A percentile compares a stretch with the other conserved stretches of the same genome.
Conservation (phyloP, 192 early-diverging fungal genomes). For the Coemansia furcata region DNA sequence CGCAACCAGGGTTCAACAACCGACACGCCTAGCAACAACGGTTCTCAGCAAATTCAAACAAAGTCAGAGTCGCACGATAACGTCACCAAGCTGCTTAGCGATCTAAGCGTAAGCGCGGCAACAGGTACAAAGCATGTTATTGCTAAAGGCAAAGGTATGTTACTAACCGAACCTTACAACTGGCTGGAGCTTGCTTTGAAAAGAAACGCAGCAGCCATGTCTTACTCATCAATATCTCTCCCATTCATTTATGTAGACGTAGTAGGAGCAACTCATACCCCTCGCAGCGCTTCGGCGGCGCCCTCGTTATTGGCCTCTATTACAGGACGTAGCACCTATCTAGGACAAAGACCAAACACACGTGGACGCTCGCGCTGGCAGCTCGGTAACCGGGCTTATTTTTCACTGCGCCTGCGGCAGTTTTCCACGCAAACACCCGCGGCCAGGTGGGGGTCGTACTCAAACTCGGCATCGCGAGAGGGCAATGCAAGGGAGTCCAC, state of each 20-base stretch:
- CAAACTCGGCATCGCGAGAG: conserved; percentile 11
- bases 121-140: neutral
- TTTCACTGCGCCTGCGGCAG: conserved; percentile 8
- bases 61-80: neutral
- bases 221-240: neutral
- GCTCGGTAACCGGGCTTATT: neutral
- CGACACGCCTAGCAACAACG: neutral
- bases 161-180: neutral
- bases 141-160: neutral
- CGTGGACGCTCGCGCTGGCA: neutral
- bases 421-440: conserved; percentile 33
- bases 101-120: neutral
- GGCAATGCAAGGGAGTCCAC: neutral
- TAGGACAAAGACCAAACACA: neutral
- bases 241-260: neutral
- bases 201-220: neutral
- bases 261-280: no score
- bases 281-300: neutral
- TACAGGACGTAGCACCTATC: neutral
- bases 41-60: neutral
- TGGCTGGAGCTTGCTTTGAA: neutral
- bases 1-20: neutral
- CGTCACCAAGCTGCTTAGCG: neutral
- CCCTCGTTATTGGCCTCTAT: neutral
- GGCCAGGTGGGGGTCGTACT: conserved; percentile 41